Percentiles rank a stretch among this genome's conserved stretches.
phyloP scores from a whole-genome alignment of 345 rosid species.

The Salix purpurea region DNA sequence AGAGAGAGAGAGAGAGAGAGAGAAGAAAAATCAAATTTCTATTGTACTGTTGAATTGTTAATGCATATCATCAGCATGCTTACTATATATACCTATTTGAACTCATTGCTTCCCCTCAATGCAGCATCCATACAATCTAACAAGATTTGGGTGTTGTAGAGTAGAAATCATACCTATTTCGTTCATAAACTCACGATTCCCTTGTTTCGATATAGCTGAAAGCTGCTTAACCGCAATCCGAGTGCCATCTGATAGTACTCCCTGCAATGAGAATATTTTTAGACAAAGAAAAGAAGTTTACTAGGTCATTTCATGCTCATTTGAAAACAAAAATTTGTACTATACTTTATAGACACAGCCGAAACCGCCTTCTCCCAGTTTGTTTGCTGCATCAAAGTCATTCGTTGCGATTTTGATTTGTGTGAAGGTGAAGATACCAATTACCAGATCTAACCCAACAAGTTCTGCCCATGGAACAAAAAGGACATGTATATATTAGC shows the following conservation, averaged over 20 bases:
- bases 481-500: background rate
- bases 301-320: too few relatives aligned
- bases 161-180: constrained; percentile 65
- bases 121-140: constrained; percentile 28
- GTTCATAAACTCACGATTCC: constrained; percentile 52
- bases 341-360: constrained; percentile 61
- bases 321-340: background rate
- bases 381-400: constrained; percentile 46
- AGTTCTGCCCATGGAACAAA: constrained; percentile 25
- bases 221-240: constrained; percentile 50
- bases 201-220: constrained; percentile 51
- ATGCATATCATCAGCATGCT: too few relatives aligned
- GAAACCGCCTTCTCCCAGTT: constrained; percentile 70
- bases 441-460: constrained; percentile 38
- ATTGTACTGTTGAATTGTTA: too few relatives aligned
- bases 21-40: too few relatives aligned
- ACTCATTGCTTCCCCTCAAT: constrained; percentile 24
- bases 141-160: constrained; percentile 55
- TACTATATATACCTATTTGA: too few relatives aligned
- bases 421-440: constrained; percentile 41
- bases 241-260: constrained; percentile 42
- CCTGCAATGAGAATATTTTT: constrained; percentile 31
- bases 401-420: constrained; percentile 49
- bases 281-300: background rate
- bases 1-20: too few relatives aligned